phyloP scores from a whole-genome alignment of 768 basidiomycete species.

The Chalciporus sphaerocephalus region DNA sequence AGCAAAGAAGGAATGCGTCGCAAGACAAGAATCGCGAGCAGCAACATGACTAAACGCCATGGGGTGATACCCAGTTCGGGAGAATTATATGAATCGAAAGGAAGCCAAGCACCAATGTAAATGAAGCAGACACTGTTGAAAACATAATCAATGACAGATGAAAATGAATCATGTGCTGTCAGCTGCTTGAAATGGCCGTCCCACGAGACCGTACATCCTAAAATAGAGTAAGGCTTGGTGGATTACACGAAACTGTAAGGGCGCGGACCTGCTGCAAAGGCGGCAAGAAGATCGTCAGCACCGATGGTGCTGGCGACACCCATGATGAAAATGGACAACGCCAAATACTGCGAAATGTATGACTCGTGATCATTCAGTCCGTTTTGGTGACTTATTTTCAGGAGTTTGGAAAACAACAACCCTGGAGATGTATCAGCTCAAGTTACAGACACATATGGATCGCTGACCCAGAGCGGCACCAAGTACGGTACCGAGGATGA shows the following conservation, averaged over 20 bases:
- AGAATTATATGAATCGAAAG: conserved; percentile 54
- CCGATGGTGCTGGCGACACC: conserved; percentile 81
- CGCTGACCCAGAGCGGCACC: conserved; percentile 52
- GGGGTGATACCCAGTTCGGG: conserved; percentile 58
- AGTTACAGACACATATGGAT: not conserved
- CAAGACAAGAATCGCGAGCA: conserved; percentile 63
- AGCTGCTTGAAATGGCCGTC: conserved; percentile 79
- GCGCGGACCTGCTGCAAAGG: conserved; percentile 71
- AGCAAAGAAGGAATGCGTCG: conserved; percentile 80
- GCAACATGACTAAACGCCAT: conserved; percentile 67
- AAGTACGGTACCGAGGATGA: conserved; percentile 66
- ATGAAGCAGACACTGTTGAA: conserved; percentile 78
- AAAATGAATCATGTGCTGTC: conserved; percentile 82
- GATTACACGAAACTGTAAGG: not conserved
- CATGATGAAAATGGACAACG: conserved; percentile 65
- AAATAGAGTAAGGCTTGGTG: conserved; percentile 1
- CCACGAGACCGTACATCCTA: conserved; percentile 88
- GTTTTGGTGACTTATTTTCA: conserved; percentile 64
- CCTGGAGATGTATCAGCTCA: conserved; percentile 38
- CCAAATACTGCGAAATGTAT: conserved; percentile 83
- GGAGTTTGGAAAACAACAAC: conserved; percentile 58
- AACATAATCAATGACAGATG: conserved; percentile 85
- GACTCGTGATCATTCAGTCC: conserved; percentile 77
- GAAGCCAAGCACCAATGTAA: conserved; percentile 86
- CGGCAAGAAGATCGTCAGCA: conserved; percentile 83